Base-by-base conservation (phyloP, 495 filamentous ascomycete species). In the Lophiotrema nucula region DNA sequence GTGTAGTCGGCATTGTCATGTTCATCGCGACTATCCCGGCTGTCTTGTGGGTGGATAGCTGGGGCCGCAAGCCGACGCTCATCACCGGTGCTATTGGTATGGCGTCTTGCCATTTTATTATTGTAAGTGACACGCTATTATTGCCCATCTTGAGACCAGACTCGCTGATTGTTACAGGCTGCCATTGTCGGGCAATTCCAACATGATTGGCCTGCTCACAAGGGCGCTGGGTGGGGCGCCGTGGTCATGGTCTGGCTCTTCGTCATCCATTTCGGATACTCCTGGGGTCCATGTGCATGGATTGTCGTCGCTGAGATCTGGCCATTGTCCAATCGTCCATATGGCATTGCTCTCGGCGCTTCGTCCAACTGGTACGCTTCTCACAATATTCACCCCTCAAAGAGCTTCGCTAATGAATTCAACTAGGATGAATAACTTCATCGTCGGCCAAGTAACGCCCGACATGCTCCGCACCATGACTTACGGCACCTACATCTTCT, bases 221-320 rank as follows among this genome's bases (percentile, higher is more conserved):
- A 72, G 18, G 81, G 80, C 0, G 86, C 85, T 5, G 89, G 87
- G 0, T 93, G 88, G 88, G 88, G 77, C 3, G 88, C 85, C 5
- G 84, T 90, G 16, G 83, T 76, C 54, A 89, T 92, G 78, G 86
- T 93, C 54, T 93, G 87, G 79, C 78, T 92, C 25, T 93, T 89
- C 65, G 86, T 90, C 63, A 74, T 89, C 38, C 85, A 89, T 66
- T 93, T 92, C 66, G 88, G 86, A 24, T 90, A 88, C 70, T 84
- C 78, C 27, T 88, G 84, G 85, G 85, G 85, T 35, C 65, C 69
- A 37, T 86, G 84, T 65, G 77, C 84, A 6, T 90, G 87, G 88
- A 76, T 76, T 56, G 61, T 76, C 62, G 79, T 89, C 37, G 80
- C 85, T 16, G 87, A 92, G 69, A 83, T 90, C 58, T 92, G 85